Base-by-base conservation (phyloP, 805 yeast genomes). In the Saturnispora halmiae region DNA sequence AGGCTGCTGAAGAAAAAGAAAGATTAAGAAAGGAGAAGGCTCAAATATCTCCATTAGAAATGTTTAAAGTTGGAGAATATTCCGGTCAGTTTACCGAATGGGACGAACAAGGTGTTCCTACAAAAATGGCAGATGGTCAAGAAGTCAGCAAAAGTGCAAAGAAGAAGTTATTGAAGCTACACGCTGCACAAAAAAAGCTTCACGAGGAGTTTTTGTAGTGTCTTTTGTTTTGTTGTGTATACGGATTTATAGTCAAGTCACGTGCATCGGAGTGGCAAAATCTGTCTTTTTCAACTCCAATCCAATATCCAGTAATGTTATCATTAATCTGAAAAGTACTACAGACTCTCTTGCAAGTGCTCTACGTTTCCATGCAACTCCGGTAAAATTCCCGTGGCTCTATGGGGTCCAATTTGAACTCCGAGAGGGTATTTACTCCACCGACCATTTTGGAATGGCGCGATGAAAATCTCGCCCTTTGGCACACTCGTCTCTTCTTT, bases 51-150 rank as follows among this genome's bases (percentile, higher is more conserved):
- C 95, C 97, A 2, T 45, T 56, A 30, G 88, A 82, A 20, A 63
- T 92, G 77, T 92, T 88, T 65, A 72, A 69, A 52, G 73, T 73
- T 41, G 61, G 55, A 4, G 73, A 71, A 43, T 46, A 52, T 35
- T 40, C 36, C 10, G 40, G 43, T 15, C 38, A 56, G 6, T 92
- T 75, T 58, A 60, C 75, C 8, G 82, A 75, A 55, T 92, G 90
- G 83, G 96, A 92, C 56, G 88, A 72, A 20, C 62, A 70, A 27
- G 98, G 98, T 1, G 43, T 92, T 14, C 98, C 98, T 15, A 69
- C 77, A 0, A 78, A 76, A 55, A 84, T 79, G 48, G 69, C 65
- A 26, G 75, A 74, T 8, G 97, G 97, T 10, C 85, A 77, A 50
- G 92, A 82, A 48, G 71, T 92, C 5, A 72, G 92, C 31, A 92